Conservation (phyloP, 73 alveolate genomes). For the Tetrahymena malaccensis region DNA sequence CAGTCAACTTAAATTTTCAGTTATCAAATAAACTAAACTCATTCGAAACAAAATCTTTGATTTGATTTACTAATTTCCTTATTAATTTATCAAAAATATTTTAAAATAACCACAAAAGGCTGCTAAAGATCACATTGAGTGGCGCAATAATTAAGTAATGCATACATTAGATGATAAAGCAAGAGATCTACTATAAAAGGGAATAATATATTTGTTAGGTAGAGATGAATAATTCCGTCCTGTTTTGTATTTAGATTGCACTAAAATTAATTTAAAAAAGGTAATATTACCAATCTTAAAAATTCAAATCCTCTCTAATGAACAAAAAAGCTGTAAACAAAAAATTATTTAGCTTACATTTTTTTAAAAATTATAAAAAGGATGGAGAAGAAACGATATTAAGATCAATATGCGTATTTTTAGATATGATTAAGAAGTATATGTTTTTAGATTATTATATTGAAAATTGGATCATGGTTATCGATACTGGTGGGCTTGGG, state of each 20-base stretch:
- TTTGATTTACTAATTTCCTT: neutral
- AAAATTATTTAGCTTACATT: neutral
- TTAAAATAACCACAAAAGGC: neutral
- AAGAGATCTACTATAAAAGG: constrained; percentile 7
- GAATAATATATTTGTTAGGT: constrained; percentile 18
- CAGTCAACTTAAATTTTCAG: neutral
- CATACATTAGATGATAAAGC: neutral
- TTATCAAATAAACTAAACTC: neutral
- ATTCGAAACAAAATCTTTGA: neutral
- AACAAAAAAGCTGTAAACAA: neutral
- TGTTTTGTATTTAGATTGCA: constrained; percentile 13
- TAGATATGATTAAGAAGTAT: constrained; percentile 1
- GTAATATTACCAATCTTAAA: too few species aligned
- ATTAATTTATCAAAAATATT: neutral
- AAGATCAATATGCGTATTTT: constrained; percentile 17
- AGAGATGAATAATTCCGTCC: constrained; percentile 33
- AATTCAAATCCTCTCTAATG: too few species aligned
- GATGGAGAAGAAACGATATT: constrained; percentile 7
- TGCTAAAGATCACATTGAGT: neutral
- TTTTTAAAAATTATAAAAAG: neutral
- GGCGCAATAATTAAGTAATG: neutral
- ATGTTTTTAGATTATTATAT: constrained; percentile 25
- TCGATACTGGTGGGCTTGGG: constrained; percentile 34
- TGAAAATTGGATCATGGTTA: constrained; percentile 30
- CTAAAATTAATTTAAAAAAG: constrained; percentile 9